Base-by-base conservation (phyloP, 306 rosid genomes). In the Oxytropis ochrocephala region DNA sequence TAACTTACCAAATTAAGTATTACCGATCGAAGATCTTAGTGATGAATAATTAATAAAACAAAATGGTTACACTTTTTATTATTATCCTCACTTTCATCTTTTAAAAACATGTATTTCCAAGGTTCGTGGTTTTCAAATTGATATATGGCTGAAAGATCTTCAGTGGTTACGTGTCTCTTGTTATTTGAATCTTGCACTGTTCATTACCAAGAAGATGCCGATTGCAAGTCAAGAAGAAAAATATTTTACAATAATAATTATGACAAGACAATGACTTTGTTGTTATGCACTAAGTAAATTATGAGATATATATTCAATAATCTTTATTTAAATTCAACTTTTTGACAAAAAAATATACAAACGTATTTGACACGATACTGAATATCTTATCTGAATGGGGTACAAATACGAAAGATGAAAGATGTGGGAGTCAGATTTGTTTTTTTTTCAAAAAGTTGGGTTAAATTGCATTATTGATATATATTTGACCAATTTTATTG, bases 21-120 rank as follows among this genome's bases (percentile, higher is more conserved):
- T 68, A 63, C 50, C 8, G 29, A 24, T 24, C 2, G 10, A 35
- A 78, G 43, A 78, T 78, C 64, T 56, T 64, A 56, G 64, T 78
- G 43, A 11, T 66, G 29, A 38, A 67, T 33, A 44, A 56, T 7
- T 39, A 39, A 39, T 11, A 46, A 66, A 53, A 41, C 57, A 32
- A 43, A 51, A 13, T 61, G 57, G 30, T 21, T 32, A 9, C 50
- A 35, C 64, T 39, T 32, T 41, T 68, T 69, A 24, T 17, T 19
- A 11, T 55, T 41, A 32, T 19, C 32, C 17, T 49, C 63, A 42
- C 55, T n/a, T 14, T 9, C 19, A 61, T 73, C 52, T 75, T 10
- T 14, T 33, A 24, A 24, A 24, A 24, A 24, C 29, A 2, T 24
- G 29, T 4, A 24, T 24, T 24, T 24, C 29, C 29, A 24, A 24